Evolutionary conservation across 2,329 filamentous ascomycete genomes (phyloP).

Genomic region (Amauroascus verrucosus): DNA sequence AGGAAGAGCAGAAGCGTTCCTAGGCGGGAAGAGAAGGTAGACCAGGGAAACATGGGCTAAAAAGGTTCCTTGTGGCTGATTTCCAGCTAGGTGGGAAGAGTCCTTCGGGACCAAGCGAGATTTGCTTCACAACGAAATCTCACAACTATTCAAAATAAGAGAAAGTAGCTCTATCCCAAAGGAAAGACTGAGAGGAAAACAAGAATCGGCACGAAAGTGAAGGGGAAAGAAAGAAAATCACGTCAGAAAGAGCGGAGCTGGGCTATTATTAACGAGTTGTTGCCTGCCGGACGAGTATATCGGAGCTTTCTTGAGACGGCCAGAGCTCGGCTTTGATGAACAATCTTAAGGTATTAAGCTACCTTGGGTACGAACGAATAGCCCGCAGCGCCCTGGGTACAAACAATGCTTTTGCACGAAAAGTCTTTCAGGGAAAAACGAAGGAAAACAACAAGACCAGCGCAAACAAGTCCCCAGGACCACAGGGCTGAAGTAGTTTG

Average conservation of each 20-base stretch:
- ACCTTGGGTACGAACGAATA: not conserved
- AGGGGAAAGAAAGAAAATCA: not conserved
- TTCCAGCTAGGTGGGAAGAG: not conserved
- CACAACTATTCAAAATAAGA: not conserved
- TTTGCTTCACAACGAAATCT: not conserved
- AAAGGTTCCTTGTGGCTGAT: not conserved
- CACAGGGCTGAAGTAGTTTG: too few species aligned
- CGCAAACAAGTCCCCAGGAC: too few species aligned
- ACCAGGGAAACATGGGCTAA: conserved; percentile 2
- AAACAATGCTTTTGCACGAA: too few species aligned
- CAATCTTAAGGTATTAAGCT: not conserved
- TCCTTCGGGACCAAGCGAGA: not conserved
- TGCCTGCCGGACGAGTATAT: not conserved
- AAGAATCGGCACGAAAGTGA: not conserved
- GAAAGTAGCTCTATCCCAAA: not conserved
- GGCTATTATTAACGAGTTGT: conserved; percentile 7
- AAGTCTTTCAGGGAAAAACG: too few species aligned
- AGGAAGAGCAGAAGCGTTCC: conserved; percentile 18
- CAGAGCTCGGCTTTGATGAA: conserved; percentile 7
- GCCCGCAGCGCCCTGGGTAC: not conserved
- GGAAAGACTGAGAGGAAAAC: not conserved
- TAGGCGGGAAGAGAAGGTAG: not conserved
- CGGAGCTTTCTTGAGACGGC: conserved; percentile 4
- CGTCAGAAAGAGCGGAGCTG: not conserved
- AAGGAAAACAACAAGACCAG: too few species aligned